Evolutionary conservation across 2,329 filamentous ascomycete species (phyloP).

Genomic region (Fusarium coffeatum): DNA sequence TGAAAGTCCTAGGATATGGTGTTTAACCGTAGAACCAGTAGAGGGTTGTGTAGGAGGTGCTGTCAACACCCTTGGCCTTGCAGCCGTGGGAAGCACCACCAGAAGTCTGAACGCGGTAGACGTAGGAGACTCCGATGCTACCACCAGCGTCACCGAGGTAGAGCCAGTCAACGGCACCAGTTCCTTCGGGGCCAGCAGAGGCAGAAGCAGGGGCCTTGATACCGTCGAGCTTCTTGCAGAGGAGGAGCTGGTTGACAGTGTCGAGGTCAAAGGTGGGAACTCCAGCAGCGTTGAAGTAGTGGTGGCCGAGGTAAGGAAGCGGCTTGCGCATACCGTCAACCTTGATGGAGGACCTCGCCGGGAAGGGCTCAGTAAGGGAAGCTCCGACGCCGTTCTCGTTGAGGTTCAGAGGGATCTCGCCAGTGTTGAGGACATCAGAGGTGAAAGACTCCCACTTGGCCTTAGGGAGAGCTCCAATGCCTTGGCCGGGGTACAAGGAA

Average conservation of each 20-base stretch:
- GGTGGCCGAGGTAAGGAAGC: constrained; percentile 67
- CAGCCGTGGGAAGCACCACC: constrained; percentile 63
- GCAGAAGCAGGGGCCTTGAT: constrained; percentile 64
- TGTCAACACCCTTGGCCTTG: constrained; percentile 56
- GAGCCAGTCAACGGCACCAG: constrained; percentile 68
- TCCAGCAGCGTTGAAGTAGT: constrained; percentile 70
- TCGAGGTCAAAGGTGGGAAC: constrained; percentile 71
- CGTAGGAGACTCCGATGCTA: constrained; percentile 53
- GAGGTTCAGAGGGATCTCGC: constrained; percentile 62
- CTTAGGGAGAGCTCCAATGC: constrained; percentile 52
- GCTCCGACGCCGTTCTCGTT: constrained; percentile 53
- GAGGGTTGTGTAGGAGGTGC: constrained; percentile 66
- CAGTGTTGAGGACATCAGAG: constrained; percentile 54
- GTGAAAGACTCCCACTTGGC: constrained; percentile 57
- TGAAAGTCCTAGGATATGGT: background rate
- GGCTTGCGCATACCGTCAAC: constrained; percentile 50
- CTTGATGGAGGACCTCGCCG: constrained; percentile 52
- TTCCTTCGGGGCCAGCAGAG: constrained; percentile 58
- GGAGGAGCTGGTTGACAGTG: constrained; percentile 52
- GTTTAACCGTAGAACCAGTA: constrained; percentile 67
- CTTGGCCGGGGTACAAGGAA: constrained; percentile 60
- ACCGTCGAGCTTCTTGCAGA: constrained; percentile 61
- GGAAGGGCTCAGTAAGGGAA: constrained; percentile 60
- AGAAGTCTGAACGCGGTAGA: constrained; percentile 68
- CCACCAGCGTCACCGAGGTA: constrained; percentile 57